Conservation (phyloP, 805 yeast genomes). For the Kazachstania africana region DNA sequence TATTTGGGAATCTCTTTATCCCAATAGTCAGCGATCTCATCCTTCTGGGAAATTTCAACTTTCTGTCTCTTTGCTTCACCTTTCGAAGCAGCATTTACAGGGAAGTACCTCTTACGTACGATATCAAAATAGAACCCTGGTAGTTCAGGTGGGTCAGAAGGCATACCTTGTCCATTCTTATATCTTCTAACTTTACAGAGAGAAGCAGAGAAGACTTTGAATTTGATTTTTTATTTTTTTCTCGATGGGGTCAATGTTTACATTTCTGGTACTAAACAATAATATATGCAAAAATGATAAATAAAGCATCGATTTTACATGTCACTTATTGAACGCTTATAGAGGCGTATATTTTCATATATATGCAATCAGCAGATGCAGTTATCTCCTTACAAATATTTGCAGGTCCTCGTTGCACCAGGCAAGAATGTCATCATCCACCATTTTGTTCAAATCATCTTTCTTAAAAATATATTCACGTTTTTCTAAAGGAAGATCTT, state of each 20-base stretch:
- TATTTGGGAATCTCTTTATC: neutral
- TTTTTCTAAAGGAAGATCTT: constrained; percentile 19
- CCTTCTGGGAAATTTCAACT: neutral
- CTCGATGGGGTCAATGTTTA: no score
- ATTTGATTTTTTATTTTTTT: no score
- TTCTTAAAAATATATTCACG: constrained; percentile 37
- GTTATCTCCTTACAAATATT: no score
- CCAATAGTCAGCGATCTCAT: neutral
- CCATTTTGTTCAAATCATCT: constrained; percentile 28
- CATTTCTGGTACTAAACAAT: neutral
- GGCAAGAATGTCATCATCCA: constrained; percentile 21
- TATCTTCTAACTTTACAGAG: neutral
- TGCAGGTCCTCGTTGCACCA: constrained; percentile 21
- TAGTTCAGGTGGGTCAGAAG: constrained; percentile 6
- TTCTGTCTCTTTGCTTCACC: no score
- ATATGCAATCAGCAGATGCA: no score
- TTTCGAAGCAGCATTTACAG: constrained; percentile 1
- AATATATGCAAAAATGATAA: constrained; percentile 5
- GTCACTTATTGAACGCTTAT: no score
- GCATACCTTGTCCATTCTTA: neutral
- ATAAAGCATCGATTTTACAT: no score
- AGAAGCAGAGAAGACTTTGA: neutral
- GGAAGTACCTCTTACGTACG: constrained; percentile 17
- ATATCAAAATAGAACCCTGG: constrained; percentile 24
- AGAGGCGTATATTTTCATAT: no score